phyloP scores from a whole-genome alignment of 306 rosid species.

The Acacia melanoxylon region DNA sequence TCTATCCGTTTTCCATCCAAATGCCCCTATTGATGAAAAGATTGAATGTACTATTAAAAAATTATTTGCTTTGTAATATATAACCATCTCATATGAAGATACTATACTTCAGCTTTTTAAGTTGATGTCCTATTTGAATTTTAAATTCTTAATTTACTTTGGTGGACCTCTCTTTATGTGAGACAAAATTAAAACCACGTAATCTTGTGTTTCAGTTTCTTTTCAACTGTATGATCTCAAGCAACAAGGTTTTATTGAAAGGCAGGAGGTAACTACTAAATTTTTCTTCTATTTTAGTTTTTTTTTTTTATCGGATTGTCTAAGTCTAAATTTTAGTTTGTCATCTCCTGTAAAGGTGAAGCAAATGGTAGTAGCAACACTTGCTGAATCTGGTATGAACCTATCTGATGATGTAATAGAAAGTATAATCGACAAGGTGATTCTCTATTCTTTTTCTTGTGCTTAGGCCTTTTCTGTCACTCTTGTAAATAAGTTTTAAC shows the following conservation, averaged over 20 bases:
- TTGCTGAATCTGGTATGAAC: constrained; percentile 99
- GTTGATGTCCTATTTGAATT: neutral
- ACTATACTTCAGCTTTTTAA: neutral
- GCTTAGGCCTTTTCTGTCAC: neutral
- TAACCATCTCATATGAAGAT: neutral
- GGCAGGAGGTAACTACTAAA: constrained; percentile 83
- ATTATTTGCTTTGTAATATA: neutral
- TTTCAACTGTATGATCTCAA: constrained; percentile 97
- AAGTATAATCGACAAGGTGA: constrained; percentile 97
- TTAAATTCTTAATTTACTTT: constrained; percentile 13
- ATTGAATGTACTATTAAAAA: constrained; percentile 63
- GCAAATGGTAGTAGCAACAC: constrained; percentile 99
- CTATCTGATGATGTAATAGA: constrained; percentile 95
- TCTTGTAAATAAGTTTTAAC: neutral
- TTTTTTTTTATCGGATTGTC: neutral
- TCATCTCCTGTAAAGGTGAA: constrained; percentile 62
- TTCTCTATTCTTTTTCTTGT: constrained; percentile 16
- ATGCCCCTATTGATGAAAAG: constrained; percentile 94
- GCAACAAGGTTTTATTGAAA: constrained; percentile 96
- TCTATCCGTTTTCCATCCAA: constrained; percentile 94
- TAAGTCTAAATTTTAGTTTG: constrained; percentile 3
- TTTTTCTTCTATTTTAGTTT: neutral
- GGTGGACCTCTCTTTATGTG: neutral
- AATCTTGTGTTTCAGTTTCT: constrained; percentile 68
- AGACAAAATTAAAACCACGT: constrained; percentile 1